Base-by-base conservation (phyloP, 2,329 filamentous ascomycete species). In the Scedosporium minutisporum region DNA sequence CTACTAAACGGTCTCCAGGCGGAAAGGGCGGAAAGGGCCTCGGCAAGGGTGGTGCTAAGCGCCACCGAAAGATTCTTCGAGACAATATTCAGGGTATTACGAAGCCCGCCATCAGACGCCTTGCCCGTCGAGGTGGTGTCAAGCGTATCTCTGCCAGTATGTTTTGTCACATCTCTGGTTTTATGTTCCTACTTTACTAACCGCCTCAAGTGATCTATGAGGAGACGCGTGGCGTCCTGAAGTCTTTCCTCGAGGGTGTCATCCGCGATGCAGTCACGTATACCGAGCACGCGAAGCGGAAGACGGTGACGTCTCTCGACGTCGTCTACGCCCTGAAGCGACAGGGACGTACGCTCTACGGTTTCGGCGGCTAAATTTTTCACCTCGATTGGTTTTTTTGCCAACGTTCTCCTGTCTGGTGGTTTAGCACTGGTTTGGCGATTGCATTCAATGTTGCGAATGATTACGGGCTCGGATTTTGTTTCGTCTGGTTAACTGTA, bases 1-100 rank as follows among this genome's bases (percentile, higher is more conserved):
- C 44, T 18, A 18, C 46, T 38, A 25, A 38, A 25, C 42, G 33
- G 29, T 51, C 23, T 21, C 38, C 71, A 95, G 91, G 91, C 78
- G 91, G 91, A 78, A 96, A 96, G 83, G 92, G 92, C 80, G 93
- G 93, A 78, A 96, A 96, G 87, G 93, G 92, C 77, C 91, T 96
- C 80, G 93, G 93, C 78, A 96, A 96, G 88, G 93, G 93, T 69
- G 93, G 93, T 79, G 93, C 93, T 80, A 97, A 97, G 90, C 93
- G 93, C 81, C 93, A 97, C 83, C 88, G 93, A 75, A 97, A 97
- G 90, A 97, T 97, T 84, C 86, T 97, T 79, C 91, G 93, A 81
- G 93, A 96, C 89, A 97, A 96, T 90, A 97, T 97, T 76, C 93
- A 97, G 84, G 93, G 93, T 82, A 97, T 97, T 77, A 97, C 93